Evolutionary conservation across 495 filamentous ascomycete genomes (phyloP), one percentile per base, ranked within the genome.

Genomic region (Cladorrhinum samala): DNA sequence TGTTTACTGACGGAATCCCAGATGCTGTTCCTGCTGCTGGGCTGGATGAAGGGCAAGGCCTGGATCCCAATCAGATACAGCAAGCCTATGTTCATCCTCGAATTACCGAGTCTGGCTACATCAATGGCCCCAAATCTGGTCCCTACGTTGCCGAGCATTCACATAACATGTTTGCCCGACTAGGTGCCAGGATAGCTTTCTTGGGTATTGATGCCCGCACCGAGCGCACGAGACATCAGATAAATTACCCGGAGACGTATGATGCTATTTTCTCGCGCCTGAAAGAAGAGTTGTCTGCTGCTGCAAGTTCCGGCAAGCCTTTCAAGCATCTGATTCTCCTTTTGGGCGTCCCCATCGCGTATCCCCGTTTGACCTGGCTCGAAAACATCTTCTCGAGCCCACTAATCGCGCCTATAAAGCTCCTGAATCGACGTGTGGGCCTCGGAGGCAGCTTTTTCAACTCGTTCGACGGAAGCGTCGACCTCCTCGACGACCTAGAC

Each of bases 241-340:
- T 96, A 62, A 95, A 95, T 67, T 91, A 91, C 63, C 80, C 82
- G 1, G 89, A 94, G 49, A 96, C 92, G 2, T 97, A 96, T 60
- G 80, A 95, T 20, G 69, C 82, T 9, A 84, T 96, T 52, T 95
- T 95, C 63, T 58, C 73, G 13, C 84, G 88, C 0, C 61, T 94
- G 30, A 69, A 76, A 46, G 58, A 72, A 21, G 88, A 95, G 58
- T 74, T 96, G 18, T 66, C 67, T 1, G 58, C 66, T 23, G 81
- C 79, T 4, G 78, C 78, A n/a, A 54, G 48, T 40, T 60, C 72
- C 0, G 70, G 60, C 63, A 78, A 59, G 66, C 83, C 64, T 60
- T 86, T 91, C 63, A 86, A 84, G 67, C 92, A 97, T 58, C 69
- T 97, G 39, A 78, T 97, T 38, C 74, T 97, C 3, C 76, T 97